Base-by-base conservation (phyloP, 176 grass and related monocot species). In the Triticum turgidum region DNA sequence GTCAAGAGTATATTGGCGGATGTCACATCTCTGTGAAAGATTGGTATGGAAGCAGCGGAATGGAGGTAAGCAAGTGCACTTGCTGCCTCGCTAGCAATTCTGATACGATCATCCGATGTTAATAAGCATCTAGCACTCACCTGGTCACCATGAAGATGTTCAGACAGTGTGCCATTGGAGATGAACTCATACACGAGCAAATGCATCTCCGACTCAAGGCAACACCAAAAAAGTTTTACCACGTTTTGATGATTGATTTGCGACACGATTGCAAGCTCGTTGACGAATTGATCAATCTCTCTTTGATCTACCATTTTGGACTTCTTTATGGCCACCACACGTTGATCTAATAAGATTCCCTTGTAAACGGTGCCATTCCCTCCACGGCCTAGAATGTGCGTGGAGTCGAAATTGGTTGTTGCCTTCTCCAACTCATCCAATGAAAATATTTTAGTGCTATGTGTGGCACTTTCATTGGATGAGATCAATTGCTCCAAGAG, bases 111-210 rank as follows among this genome's bases (percentile, higher is more conserved):
- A 0, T 86, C 88, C 73, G 3, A 54, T 15, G 45, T 17, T 14
- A 78, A 20, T 9, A 38, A 44, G 39, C 17, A 34, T 33, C 14
- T 11, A 47, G 9, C 4, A 15, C 21, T 72, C 10, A 18, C 1
- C 12, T 21, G 11, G 27, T 58, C 3, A 11, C 58, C 32, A 27
- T 91, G 85, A 20, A 91, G 44, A 54, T 67, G 42, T 3, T 84
- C 44, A 38, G 44, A 71, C 9, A 87, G 80, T 1, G 85, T 91
- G 7, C 75, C 85, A 5, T 84, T 84, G 3, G 80, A 67, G 14
- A 91, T 78, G 49, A 90, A 87, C 56, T 87, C 84, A 54, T 90
- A 90, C 25, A 89, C 88, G 2, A 86, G 69, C 77, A 86, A 22
- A 35, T 83, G 88, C 7, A 86, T 38, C 47, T 82, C 64, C 0